These are phyloP conservation scores for Astraeus odoratus DNA, from an alignment of 768 basidiomycete species.

Conservation along the genomic window DNA sequence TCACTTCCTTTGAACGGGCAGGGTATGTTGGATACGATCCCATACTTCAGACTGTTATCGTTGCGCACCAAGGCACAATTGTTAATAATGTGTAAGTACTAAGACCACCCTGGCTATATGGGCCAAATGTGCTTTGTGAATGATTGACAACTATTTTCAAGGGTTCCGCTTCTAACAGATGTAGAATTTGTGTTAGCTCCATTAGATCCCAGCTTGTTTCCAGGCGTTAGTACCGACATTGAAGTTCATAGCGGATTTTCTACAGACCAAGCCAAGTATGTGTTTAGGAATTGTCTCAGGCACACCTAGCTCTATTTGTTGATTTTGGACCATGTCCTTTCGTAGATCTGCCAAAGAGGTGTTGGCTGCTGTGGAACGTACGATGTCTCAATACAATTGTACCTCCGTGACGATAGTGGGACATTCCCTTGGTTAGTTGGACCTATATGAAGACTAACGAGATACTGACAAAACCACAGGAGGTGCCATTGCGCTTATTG, in stretches of 20 bases:
- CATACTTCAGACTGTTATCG: conserved; percentile 28
- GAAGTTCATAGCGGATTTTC: conserved; percentile 43
- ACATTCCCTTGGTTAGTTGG: conserved; percentile 35
- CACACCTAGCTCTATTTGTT: background rate
- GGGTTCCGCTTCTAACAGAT: conserved; percentile 36
- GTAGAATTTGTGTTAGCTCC: conserved; percentile 27
- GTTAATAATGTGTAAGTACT: conserved; percentile 24
- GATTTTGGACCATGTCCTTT: background rate
- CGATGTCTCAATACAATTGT: conserved; percentile 30
- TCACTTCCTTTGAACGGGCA: too few species aligned
- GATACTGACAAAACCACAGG: conserved; percentile 13
- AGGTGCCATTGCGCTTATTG: conserved; percentile 33
- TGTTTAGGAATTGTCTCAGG: background rate
- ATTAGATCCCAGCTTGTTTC: conserved; percentile 40
- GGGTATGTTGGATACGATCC: conserved; percentile 53
- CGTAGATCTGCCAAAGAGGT: conserved; percentile 34
- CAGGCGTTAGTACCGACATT: conserved; percentile 37
- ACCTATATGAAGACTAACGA: background rate
- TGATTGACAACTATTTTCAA: background rate
- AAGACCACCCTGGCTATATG: background rate
- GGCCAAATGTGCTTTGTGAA: conserved; percentile 1
- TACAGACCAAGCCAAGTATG: conserved; percentile 38
- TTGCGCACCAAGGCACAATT: conserved; percentile 32
- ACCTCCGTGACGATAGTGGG: conserved; percentile 39
- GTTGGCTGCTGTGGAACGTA: conserved; percentile 37